These are phyloP conservation scores for Talaromyces wortmannii DNA, from an alignment of 495 filamentous ascomycete species.

Conservation along the genomic window DNA sequence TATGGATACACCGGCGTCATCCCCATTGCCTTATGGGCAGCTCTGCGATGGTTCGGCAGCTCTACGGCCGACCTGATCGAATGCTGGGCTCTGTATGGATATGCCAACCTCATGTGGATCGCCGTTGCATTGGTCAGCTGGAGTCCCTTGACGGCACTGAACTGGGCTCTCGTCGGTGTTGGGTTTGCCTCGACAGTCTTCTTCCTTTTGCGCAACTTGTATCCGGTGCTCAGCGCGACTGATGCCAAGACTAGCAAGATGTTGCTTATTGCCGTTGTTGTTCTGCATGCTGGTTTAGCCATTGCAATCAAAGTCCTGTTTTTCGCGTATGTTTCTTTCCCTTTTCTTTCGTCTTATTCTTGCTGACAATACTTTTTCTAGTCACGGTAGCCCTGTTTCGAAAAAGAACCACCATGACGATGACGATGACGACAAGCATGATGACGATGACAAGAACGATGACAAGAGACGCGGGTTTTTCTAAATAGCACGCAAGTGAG, in stretches of 20 bases:
- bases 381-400: constrained; percentile 58
- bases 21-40: constrained; percentile 79
- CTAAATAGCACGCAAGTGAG: constrained; percentile 1
- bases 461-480: constrained; percentile 27
- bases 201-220: constrained; percentile 87
- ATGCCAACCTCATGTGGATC: constrained; percentile 94
- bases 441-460: constrained; percentile 18
- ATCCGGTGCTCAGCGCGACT: constrained; percentile 87
- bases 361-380: constrained; percentile 17
- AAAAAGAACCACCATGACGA: constrained; percentile 38
- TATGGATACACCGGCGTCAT: constrained; percentile 90
- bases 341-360: neutral
- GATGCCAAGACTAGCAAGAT: constrained; percentile 88
- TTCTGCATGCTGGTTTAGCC: constrained; percentile 78
- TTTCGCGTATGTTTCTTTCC: constrained; percentile 59
- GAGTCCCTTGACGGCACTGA: constrained; percentile 75
- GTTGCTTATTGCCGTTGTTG: constrained; percentile 74
- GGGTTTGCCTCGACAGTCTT: constrained; percentile 81
- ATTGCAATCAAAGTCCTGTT: constrained; percentile 94
- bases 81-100: constrained; percentile 91
- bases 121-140: constrained; percentile 87
- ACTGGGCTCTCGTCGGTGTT: constrained; percentile 87
- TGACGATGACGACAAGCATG: constrained; percentile 14
- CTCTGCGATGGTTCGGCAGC: constrained; percentile 88
- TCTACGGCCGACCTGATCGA: constrained; percentile 77